Conservation (phyloP, 2,329 filamentous ascomycete species). For the Aspergillus brunneoviolaceus region DNA sequence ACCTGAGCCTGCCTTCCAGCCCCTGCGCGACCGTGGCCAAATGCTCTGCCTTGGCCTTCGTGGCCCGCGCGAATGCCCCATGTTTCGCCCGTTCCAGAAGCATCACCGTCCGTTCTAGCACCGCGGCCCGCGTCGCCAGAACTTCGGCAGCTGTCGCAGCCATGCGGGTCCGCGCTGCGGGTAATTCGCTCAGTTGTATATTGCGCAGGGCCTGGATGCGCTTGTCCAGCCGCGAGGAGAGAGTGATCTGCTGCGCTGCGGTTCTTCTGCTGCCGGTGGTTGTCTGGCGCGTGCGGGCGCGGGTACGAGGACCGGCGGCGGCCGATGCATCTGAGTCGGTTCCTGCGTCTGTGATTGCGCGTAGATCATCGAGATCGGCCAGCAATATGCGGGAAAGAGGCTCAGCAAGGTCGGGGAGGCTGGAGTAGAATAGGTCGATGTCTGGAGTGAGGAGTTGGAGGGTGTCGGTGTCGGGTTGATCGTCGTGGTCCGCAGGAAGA, state of each 20-base stretch:
- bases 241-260: conserved; percentile 11
- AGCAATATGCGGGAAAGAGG: conserved; percentile 29
- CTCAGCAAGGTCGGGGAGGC: conserved; percentile 25
- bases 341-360: conserved; percentile 25
- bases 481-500: conserved; percentile 15
- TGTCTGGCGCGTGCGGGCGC: conserved; percentile 13
- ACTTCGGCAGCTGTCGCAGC: conserved; percentile 37
- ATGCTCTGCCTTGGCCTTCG: conserved; percentile 41
- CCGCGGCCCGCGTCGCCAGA: conserved; percentile 30
- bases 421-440: conserved; percentile 36
- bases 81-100: conserved; percentile 43
- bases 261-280: conserved; percentile 2
- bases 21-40: conserved; percentile 39
- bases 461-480: conserved; percentile 21
- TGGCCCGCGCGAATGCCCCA: conserved; percentile 36
- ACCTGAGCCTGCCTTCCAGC: conserved; percentile 40
- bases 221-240: conserved; percentile 30
- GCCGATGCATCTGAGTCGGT: conserved; percentile 11
- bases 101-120: conserved; percentile 40
- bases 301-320: conserved; percentile 13
- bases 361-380: conserved; percentile 27
- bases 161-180: conserved; percentile 34
- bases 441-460: conserved; percentile 36
- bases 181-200: conserved; percentile 34
- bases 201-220: conserved; percentile 31